Base-by-base conservation (phyloP, 2,329 filamentous ascomycete species). In the Trichophyton mentagrophytes region DNA sequence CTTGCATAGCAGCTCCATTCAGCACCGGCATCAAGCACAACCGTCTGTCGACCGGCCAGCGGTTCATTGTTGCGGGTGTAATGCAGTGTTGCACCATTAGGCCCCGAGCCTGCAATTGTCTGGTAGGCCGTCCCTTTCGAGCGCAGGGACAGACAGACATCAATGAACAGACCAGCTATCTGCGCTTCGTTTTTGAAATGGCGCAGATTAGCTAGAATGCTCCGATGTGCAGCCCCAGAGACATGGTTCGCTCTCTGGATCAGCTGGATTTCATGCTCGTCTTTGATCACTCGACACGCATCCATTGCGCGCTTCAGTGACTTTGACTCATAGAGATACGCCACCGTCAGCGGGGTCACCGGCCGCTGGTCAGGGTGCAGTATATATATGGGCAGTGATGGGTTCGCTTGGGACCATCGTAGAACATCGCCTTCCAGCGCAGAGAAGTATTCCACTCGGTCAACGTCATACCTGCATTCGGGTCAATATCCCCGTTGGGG, bases 111-210 rank as follows among this genome's bases (percentile, higher is more conserved):
- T 17, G 93, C 85, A 68, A 97, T 96, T 63, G 87, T 86, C 66
- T 88, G 83, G 74, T 97, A 97, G 0, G 92, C 86, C 78, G 95
- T 90, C 67, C 93, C 85, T 70, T 85, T 86, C 59, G 87, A 87
- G 25, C 88, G 88, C 63, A 86, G 80, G 58, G 85, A 81, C 62
- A 93, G 82, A 71, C 89, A 95, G 33, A 81, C 80, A 70, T 89
- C 85, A 9, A 95, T 73, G 71, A 96, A 96, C 0, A 85, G 75
- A 1, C 85, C 91, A 71, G 95, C 87, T 36, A 96, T 83, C 71
- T 96, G 88, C 38, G 83, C 80, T 78, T 97, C 91, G 68, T 90
- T 92, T 65, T 78, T 78, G 25, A 86, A 88, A 27, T 78, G 76
- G 65, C 79, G 81, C 38, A 87, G 87, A 38, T 75, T 76, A 66